A percentile compares a stretch with the other conserved stretches of the same genome.
Evolutionary conservation across 2,329 filamentous ascomycete genomes (phyloP).

Genomic region (Alternaria burnsii): DNA sequence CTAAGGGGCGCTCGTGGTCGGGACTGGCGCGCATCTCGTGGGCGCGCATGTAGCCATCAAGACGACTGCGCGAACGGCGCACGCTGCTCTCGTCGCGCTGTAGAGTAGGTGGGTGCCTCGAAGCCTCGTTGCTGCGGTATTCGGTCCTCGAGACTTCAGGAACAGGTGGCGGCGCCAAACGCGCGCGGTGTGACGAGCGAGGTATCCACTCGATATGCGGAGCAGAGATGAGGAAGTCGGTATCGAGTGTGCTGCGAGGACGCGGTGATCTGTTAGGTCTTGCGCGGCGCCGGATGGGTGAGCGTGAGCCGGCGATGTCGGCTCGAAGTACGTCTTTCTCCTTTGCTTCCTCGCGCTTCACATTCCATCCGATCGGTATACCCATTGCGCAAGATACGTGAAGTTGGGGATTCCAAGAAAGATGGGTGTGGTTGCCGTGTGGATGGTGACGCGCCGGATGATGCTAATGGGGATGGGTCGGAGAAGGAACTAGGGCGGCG

Average conservation of each 20-base stretch:
- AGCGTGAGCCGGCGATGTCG: slow-evolving; percentile 64
- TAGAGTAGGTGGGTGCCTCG: slow-evolving; percentile 23
- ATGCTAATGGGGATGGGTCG: slow-evolving; percentile 21
- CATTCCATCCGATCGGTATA: slow-evolving; percentile 57
- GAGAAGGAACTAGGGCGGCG: slow-evolving; percentile 25
- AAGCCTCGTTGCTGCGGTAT: slow-evolving; percentile 26
- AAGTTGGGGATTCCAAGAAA: slow-evolving; percentile 21
- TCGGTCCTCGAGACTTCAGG: slow-evolving; percentile 40
- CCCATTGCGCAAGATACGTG: slow-evolving; percentile 53
- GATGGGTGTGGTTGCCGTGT: slow-evolving; percentile 18
- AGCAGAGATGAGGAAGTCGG: slow-evolving; percentile 25
- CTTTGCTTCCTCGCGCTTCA: slow-evolving; percentile 61
- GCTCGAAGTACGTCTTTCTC: slow-evolving; percentile 57
- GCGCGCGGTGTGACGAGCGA: slow-evolving; percentile 32
- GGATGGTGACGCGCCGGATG: slow-evolving; percentile 37
- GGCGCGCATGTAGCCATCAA: slow-evolving; percentile 25
- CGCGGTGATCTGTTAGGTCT: slow-evolving; percentile 35
- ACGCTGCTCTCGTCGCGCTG: slow-evolving; percentile 25
- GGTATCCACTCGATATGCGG: slow-evolving; percentile 21
- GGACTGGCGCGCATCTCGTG: slow-evolving; percentile 20
- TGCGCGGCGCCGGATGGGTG: slow-evolving; percentile 64
- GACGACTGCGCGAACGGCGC: slow-evolving; percentile 20
- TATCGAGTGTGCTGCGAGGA: slow-evolving; percentile 28
- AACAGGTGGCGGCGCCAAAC: slow-evolving; percentile 43
- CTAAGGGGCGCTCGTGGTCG: slow-evolving; percentile 29